Evolutionary conservation across 768 basidiomycete species (phyloP), one percentile per base, ranked within the genome.

Genomic region (Rhizopogon rudus): DNA sequence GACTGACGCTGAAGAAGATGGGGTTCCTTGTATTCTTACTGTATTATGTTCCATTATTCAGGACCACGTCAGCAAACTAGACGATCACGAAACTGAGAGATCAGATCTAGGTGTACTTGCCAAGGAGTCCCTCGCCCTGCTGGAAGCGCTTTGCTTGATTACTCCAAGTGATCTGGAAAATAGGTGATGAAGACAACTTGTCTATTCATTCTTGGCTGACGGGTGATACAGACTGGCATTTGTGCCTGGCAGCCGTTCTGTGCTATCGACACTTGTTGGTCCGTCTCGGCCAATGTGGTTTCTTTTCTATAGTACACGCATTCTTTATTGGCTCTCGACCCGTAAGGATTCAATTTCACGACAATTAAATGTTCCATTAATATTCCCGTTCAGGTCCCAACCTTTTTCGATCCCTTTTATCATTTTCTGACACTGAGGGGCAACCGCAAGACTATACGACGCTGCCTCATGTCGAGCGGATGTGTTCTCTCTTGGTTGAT

Each of bases 91-190:
- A 25, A 58, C 67, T 13, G 62, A 64, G 3, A 68, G 57, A 25
- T 56, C 59, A 0, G 64, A 59, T 3, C 59, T 71, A 40, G 51
- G 57, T 45, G 53, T 56, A 17, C 69, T 87, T 5, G 77, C 73
- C 25, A 64, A 59, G 40, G 77, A 79, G 59, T 69, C 70, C 0
- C 53, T 83, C 2, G 69, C 70, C 6, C 69, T 89, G 13, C 67
- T 87, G 13, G 83, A 88, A 62, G 72, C 75, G 0, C 58, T 88
- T 31, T 77, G 77, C 53, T 81, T 78, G 73, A 73, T 73, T 53
- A 64, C 73, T 29, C 68, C 77, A 2, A 75, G 77, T 13, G 77
- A 80, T 12, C 59, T 72, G 6, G 71, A 76, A 28, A 61, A 73
- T 40, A 62, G 63, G 77, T 72, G 51, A 39, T 51, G 8, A 44